phyloP scores from a whole-genome alignment of 73 alveolate species.

The Tetrahymena thermophila region DNA sequence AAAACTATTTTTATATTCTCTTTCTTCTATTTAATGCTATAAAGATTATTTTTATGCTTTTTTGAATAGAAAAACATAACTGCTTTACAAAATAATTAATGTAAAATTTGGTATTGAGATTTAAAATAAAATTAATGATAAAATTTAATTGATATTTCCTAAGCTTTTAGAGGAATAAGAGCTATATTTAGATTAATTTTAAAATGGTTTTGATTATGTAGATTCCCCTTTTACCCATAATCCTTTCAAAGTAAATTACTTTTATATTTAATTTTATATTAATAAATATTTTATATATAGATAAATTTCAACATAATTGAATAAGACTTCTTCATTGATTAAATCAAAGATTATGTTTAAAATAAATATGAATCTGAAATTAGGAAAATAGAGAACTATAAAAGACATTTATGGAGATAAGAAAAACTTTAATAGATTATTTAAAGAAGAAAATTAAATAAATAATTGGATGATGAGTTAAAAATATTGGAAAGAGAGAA shows the following conservation, averaged over 20 bases:
- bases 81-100: background rate
- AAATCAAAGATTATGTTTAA: background rate
- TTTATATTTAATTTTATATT: background rate
- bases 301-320: background rate
- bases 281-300: background rate
- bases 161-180: background rate
- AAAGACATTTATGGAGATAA: background rate
- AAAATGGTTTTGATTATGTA: background rate
- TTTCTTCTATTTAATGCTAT: background rate
- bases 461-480: background rate
- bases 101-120: background rate
- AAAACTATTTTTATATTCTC: background rate
- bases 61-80: background rate
- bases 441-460: background rate
- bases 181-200: background rate
- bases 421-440: background rate
- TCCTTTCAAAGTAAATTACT: background rate
- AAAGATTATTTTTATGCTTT: background rate
- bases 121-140: background rate
- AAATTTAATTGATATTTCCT: background rate
- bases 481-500: background rate
- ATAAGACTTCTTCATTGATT: background rate
- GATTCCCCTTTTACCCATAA: background rate
- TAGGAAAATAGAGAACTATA: background rate
- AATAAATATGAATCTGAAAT: background rate